These are phyloP conservation scores for Zangia roseola DNA, from an alignment of 768 basidiomycete species.

Conservation along the genomic window DNA sequence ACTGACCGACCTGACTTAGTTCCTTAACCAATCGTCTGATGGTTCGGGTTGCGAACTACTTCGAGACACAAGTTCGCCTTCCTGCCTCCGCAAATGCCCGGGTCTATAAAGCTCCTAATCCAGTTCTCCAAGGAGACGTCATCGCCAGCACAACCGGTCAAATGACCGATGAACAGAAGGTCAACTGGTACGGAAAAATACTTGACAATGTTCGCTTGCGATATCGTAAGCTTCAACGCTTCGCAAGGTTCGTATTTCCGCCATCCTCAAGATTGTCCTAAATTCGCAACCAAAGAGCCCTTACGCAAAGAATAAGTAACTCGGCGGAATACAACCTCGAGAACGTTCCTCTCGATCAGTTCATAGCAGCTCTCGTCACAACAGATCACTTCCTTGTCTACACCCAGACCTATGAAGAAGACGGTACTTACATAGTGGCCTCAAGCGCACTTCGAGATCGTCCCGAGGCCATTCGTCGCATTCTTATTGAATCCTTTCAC, in stretches of 20 bases:
- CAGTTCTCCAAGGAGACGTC: slow-evolving; percentile 37
- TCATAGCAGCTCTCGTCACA: slow-evolving; percentile 75
- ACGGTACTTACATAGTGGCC: slow-evolving; percentile 91
- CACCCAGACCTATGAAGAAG: slow-evolving; percentile 80
- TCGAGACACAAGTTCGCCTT: slow-evolving; percentile 88
- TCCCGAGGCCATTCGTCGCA: slow-evolving; percentile 71
- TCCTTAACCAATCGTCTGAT: slow-evolving; percentile 90
- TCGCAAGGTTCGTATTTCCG: slow-evolving; percentile 62
- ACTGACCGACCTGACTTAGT: slow-evolving; percentile 39
- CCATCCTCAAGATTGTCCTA: slow-evolving; percentile 1
- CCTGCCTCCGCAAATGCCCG: slow-evolving; percentile 46
- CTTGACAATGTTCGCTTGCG: slow-evolving; percentile 89
- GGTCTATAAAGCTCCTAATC: slow-evolving; percentile 28
- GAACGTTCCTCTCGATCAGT: slow-evolving; percentile 67
- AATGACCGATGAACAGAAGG: slow-evolving; percentile 82
- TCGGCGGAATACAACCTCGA: slow-evolving; percentile 89
- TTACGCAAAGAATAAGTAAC: slow-evolving; percentile 88
- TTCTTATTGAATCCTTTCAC: slow-evolving; percentile 84
- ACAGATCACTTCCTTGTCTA: slow-evolving; percentile 94
- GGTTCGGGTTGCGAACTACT: slow-evolving; percentile 90
- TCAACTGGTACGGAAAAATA: slow-evolving; percentile 89
- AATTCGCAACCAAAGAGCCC: slow-evolving; percentile 41
- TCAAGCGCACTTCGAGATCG: slow-evolving; percentile 72
- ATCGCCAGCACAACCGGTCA: slow-evolving; percentile 37
- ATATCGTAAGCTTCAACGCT: slow-evolving; percentile 92